Evolutionary conservation across 768 basidiomycete species (phyloP).

Genomic region (Lactarius deliciosus): DNA sequence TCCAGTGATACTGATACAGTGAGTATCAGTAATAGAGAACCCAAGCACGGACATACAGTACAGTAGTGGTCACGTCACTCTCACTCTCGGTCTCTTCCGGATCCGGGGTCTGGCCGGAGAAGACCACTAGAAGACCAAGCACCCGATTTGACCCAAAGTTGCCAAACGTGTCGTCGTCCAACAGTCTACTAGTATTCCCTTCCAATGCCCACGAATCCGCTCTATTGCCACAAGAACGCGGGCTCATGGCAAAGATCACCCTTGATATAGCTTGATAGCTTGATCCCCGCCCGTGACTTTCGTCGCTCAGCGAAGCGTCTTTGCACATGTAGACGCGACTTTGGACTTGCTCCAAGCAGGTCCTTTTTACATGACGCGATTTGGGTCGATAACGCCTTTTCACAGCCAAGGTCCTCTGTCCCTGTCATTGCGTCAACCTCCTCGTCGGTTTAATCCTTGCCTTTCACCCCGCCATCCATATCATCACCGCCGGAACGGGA

Average conservation of each 20-base stretch:
- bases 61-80: too few relatives aligned
- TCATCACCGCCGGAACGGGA: neutral
- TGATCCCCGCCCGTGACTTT: neutral
- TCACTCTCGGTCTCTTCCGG: neutral
- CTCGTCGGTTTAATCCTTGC: slow-evolving; percentile 11
- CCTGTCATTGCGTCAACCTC: neutral
- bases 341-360: neutral
- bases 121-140: too few relatives aligned
- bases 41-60: too few relatives aligned
- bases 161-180: too few relatives aligned
- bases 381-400: neutral
- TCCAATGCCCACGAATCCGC: neutral
- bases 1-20: too few relatives aligned
- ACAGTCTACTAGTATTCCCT: too few relatives aligned
- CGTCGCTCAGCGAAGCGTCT: too few relatives aligned
- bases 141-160: too few relatives aligned
- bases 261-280: too few relatives aligned
- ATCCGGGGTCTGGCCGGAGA: too few relatives aligned
- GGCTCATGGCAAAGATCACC: slow-evolving; percentile 25
- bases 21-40: too few relatives aligned
- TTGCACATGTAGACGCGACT: neutral
- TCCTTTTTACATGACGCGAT: neutral
- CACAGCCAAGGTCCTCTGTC: neutral
- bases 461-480: slow-evolving; percentile 3
- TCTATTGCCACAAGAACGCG: slow-evolving; percentile 19